A percentile compares a stretch with the other conserved stretches of the same genome.
These are phyloP conservation scores for Termitomyces sp. DNA, from an alignment of 768 basidiomycete species.

Conservation along the genomic window DNA sequence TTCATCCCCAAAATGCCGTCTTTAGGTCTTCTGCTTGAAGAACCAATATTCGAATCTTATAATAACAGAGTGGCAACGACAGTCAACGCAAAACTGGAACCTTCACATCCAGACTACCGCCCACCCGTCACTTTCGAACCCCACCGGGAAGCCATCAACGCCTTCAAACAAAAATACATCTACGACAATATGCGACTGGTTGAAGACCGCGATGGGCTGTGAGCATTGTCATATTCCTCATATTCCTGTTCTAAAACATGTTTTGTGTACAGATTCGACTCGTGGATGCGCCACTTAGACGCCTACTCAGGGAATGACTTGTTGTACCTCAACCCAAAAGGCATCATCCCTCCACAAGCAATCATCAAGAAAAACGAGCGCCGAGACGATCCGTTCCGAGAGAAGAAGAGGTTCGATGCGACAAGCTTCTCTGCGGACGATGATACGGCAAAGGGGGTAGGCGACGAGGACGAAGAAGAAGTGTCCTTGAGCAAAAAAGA, in stretches of 20 bases:
- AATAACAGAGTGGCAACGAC: constrained; percentile 49
- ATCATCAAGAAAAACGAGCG: constrained; percentile 59
- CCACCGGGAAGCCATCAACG: constrained; percentile 64
- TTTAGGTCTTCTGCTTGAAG: constrained; percentile 87
- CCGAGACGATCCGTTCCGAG: constrained; percentile 61
- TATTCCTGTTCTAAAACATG: background rate
- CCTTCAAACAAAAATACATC: constrained; percentile 83
- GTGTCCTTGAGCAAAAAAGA: constrained; percentile 32
- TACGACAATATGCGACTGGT: constrained; percentile 84
- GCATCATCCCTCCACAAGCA: constrained; percentile 68
- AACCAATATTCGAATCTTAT: constrained; percentile 79
- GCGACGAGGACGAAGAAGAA: constrained; percentile 35
- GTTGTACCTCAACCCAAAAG: constrained; percentile 72
- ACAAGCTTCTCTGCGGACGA: constrained; percentile 44
- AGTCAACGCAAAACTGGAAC: constrained; percentile 49
- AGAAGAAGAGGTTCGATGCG: constrained; percentile 64
- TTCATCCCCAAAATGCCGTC: constrained; percentile 96
- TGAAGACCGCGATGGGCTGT: constrained; percentile 79
- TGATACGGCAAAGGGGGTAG: constrained; percentile 25
- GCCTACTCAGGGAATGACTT: constrained; percentile 75
- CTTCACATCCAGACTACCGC: constrained; percentile 58
- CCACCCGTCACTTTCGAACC: constrained; percentile 69
- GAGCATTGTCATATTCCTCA: constrained; percentile 23
- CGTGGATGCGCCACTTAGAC: constrained; percentile 79
- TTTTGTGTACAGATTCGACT: constrained; percentile 69